Conservation (phyloP, 2,329 filamentous ascomycete genomes). For the Helminthosporium solani region DNA sequence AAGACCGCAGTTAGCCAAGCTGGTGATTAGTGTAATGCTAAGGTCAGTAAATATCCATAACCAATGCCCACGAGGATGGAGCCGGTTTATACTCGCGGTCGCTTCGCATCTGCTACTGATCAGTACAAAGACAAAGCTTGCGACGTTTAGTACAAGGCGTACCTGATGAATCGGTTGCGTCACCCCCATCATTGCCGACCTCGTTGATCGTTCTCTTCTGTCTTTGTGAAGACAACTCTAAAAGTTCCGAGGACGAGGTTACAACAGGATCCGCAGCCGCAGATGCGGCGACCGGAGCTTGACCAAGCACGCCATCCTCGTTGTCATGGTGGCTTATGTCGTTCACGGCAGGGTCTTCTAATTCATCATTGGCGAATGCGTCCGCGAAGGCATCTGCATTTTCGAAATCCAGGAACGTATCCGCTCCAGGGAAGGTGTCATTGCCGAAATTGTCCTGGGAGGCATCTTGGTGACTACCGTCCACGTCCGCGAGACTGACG, state of each 20-base stretch:
- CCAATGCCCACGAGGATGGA: constrained; percentile 17
- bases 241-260: constrained; percentile 25
- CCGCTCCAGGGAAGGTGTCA: constrained; percentile 12
- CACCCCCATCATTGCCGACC: constrained; percentile 29
- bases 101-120: constrained; percentile 29
- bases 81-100: constrained; percentile 30
- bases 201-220: constrained; percentile 38
- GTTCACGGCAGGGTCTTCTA: constrained; percentile 10
- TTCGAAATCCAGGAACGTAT: constrained; percentile 24
- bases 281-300: constrained; percentile 27
- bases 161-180: constrained; percentile 32
- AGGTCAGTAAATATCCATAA: constrained; percentile 14
- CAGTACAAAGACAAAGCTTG: constrained; percentile 13
- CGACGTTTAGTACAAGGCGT: constrained; percentile 3
- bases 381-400: constrained; percentile 7
- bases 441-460: constrained; percentile 11
- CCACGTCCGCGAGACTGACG: constrained; percentile 14
- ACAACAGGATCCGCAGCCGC: constrained; percentile 28
- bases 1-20: background rate
- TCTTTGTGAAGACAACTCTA: constrained; percentile 30
- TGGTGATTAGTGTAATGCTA: background rate
- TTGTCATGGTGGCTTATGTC: constrained; percentile 18
- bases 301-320: constrained; percentile 26
- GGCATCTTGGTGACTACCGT: constrained; percentile 8
- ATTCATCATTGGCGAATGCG: background rate